These are phyloP conservation scores for Pythium coloratum DNA, from an alignment of 352 stramenopile species.

Conservation along the genomic window DNA sequence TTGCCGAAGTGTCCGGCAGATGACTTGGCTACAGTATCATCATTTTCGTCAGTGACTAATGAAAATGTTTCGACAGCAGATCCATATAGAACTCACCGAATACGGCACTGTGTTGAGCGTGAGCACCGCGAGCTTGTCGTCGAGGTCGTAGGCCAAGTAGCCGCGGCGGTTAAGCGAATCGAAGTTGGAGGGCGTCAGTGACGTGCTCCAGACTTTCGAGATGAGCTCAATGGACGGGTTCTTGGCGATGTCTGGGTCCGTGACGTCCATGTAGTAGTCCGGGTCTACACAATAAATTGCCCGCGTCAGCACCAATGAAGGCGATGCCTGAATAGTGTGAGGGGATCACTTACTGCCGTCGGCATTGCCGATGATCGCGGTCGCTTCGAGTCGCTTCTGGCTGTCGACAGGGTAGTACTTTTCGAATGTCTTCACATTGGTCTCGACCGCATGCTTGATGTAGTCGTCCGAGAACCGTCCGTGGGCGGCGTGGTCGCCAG, in stretches of 20 bases:
- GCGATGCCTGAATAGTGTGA: neutral
- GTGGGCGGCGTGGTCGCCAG: slow-evolving; percentile 76
- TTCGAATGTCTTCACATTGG: slow-evolving; percentile 67
- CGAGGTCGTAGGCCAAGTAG: slow-evolving; percentile 64
- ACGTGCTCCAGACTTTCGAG: slow-evolving; percentile 47
- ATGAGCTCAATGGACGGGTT: slow-evolving; percentile 67
- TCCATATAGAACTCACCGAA: slow-evolving; percentile 41
- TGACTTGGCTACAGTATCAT: slow-evolving; percentile 53
- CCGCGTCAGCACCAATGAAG: too few relatives aligned
- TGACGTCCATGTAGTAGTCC: slow-evolving; percentile 80
- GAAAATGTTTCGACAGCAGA: neutral
- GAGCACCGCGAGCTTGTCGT: slow-evolving; percentile 64
- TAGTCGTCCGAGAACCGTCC: slow-evolving; percentile 60
- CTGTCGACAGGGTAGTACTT: slow-evolving; percentile 55
- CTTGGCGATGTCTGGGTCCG: slow-evolving; percentile 42
- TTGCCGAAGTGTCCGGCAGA: slow-evolving; percentile 60
- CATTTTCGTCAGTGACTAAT: slow-evolving; percentile 3
- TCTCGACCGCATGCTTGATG: slow-evolving; percentile 58
- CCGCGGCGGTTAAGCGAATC: slow-evolving; percentile 54
- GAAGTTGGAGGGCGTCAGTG: slow-evolving; percentile 53
- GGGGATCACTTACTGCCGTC: slow-evolving; percentile 49
- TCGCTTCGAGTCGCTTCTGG: slow-evolving; percentile 42
- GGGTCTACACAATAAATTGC: slow-evolving; percentile 34
- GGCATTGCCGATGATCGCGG: slow-evolving; percentile 80
- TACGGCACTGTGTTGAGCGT: slow-evolving; percentile 85